Evolutionary conservation across 2,329 filamentous ascomycete species (phyloP).

Genomic region (Metarhizium album): DNA sequence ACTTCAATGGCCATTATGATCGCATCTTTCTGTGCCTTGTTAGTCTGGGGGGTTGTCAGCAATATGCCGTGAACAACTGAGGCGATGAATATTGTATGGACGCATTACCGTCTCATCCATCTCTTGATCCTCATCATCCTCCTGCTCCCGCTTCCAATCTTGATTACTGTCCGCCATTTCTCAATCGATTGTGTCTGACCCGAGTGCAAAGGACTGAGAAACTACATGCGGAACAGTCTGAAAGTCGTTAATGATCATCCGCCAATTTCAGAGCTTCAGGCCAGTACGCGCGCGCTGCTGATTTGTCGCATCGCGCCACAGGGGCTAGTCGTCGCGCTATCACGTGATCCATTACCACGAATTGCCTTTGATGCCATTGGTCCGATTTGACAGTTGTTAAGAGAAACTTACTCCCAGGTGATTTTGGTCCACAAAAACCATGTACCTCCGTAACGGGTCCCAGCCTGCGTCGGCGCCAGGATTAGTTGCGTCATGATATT

Average conservation of each 20-base stretch:
- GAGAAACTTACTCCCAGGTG: slow-evolving; percentile 1
- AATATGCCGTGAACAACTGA: neutral
- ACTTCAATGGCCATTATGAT: slow-evolving; percentile 93
- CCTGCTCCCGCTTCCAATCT: slow-evolving; percentile 41
- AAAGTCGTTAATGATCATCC: slow-evolving; percentile 5
- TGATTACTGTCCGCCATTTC: slow-evolving; percentile 23
- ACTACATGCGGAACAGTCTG: neutral
- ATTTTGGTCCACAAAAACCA: neutral
- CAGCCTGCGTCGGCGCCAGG: neutral
- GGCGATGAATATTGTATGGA: neutral
- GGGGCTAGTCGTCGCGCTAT: slow-evolving; percentile 17
- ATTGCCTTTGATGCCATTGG: slow-evolving; percentile 20
- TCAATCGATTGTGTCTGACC: neutral
- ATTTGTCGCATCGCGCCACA: neutral
- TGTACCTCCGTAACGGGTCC: neutral
- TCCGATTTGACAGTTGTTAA: neutral
- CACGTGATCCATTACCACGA: slow-evolving; percentile 16
- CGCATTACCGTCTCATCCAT: slow-evolving; percentile 50
- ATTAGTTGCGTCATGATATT: slow-evolving; percentile 5
- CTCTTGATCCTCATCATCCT: slow-evolving; percentile 52
- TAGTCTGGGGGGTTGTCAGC: slow-evolving; percentile 45
- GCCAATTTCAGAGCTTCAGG: slow-evolving; percentile 16
- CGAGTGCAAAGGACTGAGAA: neutral
- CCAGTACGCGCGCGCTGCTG: slow-evolving; percentile 18
- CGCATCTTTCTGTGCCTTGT: slow-evolving; percentile 92